Percentiles rank a stretch among this genome's conserved stretches.
Evolutionary conservation across 1,139 yeast species (phyloP).

Genomic region (Kodamaea anthophila): DNA sequence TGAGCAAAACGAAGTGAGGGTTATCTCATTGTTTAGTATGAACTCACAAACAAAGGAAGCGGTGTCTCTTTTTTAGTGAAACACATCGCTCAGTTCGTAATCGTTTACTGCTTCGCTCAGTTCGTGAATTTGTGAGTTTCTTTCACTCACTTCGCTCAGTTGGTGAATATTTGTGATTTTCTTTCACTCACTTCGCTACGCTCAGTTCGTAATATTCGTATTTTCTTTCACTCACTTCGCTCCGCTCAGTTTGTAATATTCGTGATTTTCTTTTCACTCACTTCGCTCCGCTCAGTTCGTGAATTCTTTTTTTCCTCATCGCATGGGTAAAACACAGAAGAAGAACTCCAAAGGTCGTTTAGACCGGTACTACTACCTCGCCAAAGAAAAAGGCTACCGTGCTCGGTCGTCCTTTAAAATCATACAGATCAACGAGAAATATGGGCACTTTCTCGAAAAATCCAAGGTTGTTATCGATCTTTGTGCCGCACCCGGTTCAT

Average conservation of each 20-base stretch:
- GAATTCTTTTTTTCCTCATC: slow-evolving; percentile 9
- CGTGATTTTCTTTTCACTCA: too few species aligned
- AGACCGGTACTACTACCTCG: slow-evolving; percentile 91
- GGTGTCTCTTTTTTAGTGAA: too few species aligned
- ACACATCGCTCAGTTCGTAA: slow-evolving; percentile 1
- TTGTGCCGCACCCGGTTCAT: slow-evolving; percentile 99
- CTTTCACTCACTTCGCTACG: background rate
- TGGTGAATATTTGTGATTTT: too few species aligned
- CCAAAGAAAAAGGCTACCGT: slow-evolving; percentile 96
- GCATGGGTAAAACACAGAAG: slow-evolving; percentile 90
- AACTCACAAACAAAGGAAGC: too few species aligned
- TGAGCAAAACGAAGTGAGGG: too few species aligned
- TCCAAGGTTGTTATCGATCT: slow-evolving; percentile 97
- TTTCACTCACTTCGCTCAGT: too few species aligned
- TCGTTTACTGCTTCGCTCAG: too few species aligned
- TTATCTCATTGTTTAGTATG: too few species aligned
- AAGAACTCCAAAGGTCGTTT: slow-evolving; percentile 98
- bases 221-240: too few species aligned
- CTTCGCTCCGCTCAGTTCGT: slow-evolving; percentile 1
- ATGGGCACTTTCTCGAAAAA: slow-evolving; percentile 88
- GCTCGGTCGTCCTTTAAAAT: slow-evolving; percentile 98
- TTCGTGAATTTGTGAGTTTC: too few species aligned
- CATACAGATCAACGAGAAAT: slow-evolving; percentile 91
- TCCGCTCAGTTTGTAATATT: too few species aligned
- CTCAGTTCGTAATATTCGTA: too few species aligned